A percentile compares a stretch with the other conserved stretches of the same genome.
These are phyloP conservation scores for Aspergillus jensenii DNA, from an alignment of 2,329 filamentous ascomycete species.

Conservation along the genomic window DNA sequence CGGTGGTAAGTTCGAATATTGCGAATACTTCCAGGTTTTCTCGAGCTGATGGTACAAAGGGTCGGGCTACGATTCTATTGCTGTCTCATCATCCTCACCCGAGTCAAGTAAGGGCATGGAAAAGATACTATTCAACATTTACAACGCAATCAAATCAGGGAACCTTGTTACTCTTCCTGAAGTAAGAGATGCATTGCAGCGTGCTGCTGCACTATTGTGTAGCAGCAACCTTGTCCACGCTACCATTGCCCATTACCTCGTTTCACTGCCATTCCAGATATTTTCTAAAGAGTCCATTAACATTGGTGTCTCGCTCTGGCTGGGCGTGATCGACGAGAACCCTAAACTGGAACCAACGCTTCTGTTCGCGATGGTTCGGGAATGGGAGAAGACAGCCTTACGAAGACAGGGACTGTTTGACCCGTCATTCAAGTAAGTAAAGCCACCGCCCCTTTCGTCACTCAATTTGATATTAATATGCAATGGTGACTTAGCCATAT, in stretches of 20 bases:
- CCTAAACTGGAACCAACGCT: slow-evolving; percentile 83
- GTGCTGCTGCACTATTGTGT: slow-evolving; percentile 84
- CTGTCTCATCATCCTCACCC: slow-evolving; percentile 7
- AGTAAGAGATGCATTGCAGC: slow-evolving; percentile 76
- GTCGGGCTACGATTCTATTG: slow-evolving; percentile 11
- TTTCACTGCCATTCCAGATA: slow-evolving; percentile 86
- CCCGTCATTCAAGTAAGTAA: slow-evolving; percentile 60
- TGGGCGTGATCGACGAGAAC: slow-evolving; percentile 96
- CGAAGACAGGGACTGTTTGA: slow-evolving; percentile 80
- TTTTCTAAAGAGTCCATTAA: slow-evolving; percentile 97
- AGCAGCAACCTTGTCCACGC: slow-evolving; percentile 72
- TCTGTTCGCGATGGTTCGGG: slow-evolving; percentile 79
- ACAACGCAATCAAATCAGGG: slow-evolving; percentile 67
- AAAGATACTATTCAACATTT: slow-evolving; percentile 67
- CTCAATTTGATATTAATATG: slow-evolving; percentile 9
- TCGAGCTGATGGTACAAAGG: slow-evolving; percentile 8
- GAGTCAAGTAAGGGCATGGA: slow-evolving; percentile 48
- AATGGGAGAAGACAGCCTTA: slow-evolving; percentile 84
- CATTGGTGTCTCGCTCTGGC: slow-evolving; percentile 91
- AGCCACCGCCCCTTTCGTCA: neutral
- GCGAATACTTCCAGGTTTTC: neutral
- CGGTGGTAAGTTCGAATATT: slow-evolving; percentile 16
- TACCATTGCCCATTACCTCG: slow-evolving; percentile 79
- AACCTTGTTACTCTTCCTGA: slow-evolving; percentile 71
- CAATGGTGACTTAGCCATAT: slow-evolving; percentile 53